Evolutionary conservation across 345 rosid genomes (phyloP).

Genomic region (Isatis tinctoria): DNA sequence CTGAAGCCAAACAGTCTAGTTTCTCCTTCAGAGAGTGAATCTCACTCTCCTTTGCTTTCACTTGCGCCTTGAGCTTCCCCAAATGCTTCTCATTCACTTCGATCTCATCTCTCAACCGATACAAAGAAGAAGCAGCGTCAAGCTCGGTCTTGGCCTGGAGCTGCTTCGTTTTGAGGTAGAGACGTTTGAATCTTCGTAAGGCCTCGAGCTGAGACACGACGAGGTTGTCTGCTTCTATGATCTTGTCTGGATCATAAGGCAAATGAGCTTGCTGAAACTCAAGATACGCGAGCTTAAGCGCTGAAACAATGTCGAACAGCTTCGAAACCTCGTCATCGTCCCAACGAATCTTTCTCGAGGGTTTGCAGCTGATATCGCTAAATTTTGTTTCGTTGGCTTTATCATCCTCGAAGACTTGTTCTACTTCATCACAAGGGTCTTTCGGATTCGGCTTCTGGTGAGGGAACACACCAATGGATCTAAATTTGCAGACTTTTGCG

Average conservation of each 20-base stretch:
- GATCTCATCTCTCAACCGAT: slow-evolving; percentile 31
- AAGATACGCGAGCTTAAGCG: slow-evolving; percentile 46
- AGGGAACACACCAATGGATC: slow-evolving; percentile 55
- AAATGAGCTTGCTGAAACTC: slow-evolving; percentile 59
- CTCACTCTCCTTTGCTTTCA: slow-evolving; percentile 39
- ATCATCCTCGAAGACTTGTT: slow-evolving; percentile 7
- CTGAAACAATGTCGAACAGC: slow-evolving; percentile 49
- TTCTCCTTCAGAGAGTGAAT: slow-evolving; percentile 30
- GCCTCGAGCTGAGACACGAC: slow-evolving; percentile 48
- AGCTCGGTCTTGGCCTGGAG: slow-evolving; percentile 19
- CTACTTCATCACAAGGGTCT: slow-evolving; percentile 27
- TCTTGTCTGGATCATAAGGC: slow-evolving; percentile 54
- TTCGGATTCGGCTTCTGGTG: slow-evolving; percentile 24
- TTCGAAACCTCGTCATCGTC: slow-evolving; percentile 30
- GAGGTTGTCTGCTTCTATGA: slow-evolving; percentile 49
- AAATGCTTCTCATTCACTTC: slow-evolving; percentile 38
- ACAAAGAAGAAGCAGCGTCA: slow-evolving; percentile 26
- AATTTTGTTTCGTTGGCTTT: slow-evolving; percentile 30
- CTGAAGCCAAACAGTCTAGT: slow-evolving; percentile 32
- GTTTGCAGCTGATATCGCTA: slow-evolving; percentile 7
- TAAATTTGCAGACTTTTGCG: slow-evolving; percentile 54
- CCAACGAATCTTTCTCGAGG: slow-evolving; percentile 16
- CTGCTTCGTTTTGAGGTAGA: slow-evolving; percentile 32
- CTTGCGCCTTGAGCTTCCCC: slow-evolving; percentile 38
- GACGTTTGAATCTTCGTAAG: slow-evolving; percentile 37